Evolutionary conservation across 768 basidiomycete genomes (phyloP), one percentile per base, ranked within the genome.

Genomic region (Dioszegia crocea): DNA sequence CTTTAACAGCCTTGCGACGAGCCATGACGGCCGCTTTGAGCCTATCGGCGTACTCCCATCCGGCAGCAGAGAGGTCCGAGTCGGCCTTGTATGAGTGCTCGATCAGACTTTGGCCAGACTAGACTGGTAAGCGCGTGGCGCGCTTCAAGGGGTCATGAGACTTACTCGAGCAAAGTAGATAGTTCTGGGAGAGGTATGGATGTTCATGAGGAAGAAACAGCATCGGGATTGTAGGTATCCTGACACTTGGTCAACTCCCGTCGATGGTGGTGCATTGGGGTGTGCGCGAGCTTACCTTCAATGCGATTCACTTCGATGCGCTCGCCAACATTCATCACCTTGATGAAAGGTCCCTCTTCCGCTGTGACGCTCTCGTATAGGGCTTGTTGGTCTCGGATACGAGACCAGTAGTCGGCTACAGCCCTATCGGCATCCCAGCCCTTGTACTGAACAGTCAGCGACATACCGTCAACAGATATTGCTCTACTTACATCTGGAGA

Each of bases 1-100:
- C 85, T 16, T 88, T 79, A 12, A 84, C 81, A 75, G 88, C 88
- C 23, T 85, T 84, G 29, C 93, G 83, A 45, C 91, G 83, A 41
- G 91, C 85, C 8, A 89, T 80, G 19, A 99, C 88, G 62, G 94
- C 94, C 41, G 96, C 89, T 67, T 88, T 91, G 60, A 99, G 80
- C 39, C 82, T 83, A 65, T 90, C 88, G 2, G 93, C 87, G 65
- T 99, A 99, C 60, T 96, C 92, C 89, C 91, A 91, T 2, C 96
- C 96, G 0, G 86, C 87, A 2, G 89, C 88, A 1, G 93, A 96
- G 10, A 99, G 83, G 76, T 98, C 94, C 1, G 93, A 91, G 71
- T 99, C 96, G 36, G 96, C 93, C 79, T 93, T 94, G 82, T 93
- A 98, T 4, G 94, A 98, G 74, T 98, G 96, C 75, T 99, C 96